These are phyloP conservation scores for Echeveria elegans DNA, from an alignment of 164 flowering plant genomes.

Conservation along the genomic window DNA sequence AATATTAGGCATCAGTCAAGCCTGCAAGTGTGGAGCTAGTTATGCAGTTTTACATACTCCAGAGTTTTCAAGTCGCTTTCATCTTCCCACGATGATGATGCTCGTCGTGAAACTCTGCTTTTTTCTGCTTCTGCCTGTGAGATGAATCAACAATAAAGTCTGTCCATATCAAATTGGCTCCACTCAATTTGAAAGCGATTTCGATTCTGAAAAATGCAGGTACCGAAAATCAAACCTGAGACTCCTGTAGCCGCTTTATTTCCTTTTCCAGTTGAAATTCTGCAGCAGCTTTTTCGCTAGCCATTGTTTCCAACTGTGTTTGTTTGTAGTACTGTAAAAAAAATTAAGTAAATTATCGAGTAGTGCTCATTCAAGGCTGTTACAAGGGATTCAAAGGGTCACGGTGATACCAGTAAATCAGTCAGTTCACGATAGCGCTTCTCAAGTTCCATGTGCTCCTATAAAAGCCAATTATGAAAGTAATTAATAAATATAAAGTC, in stretches of 20 bases:
- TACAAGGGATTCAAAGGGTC: not conserved
- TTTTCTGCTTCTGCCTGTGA: slow-evolving; percentile 85
- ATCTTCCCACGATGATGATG: slow-evolving; percentile 86
- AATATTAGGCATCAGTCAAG: not conserved
- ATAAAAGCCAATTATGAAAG: slow-evolving; percentile 12
- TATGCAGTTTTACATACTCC: slow-evolving; percentile 49
- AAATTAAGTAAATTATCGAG: slow-evolving; percentile 8
- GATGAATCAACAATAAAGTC: not conserved
- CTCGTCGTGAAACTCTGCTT: slow-evolving; percentile 63
- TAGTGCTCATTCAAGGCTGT: not conserved
- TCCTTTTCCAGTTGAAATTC: slow-evolving; percentile 97
- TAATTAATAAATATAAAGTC: slow-evolving; percentile 7
- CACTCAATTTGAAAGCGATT: not conserved
- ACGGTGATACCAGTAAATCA: slow-evolving; percentile 68
- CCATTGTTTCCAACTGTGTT: slow-evolving; percentile 95
- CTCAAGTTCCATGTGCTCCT: slow-evolving; percentile 99
- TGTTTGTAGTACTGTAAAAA: slow-evolving; percentile 81
- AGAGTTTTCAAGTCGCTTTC: slow-evolving; percentile 83
- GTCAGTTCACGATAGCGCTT: slow-evolving; percentile 94
- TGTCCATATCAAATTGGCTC: not conserved
- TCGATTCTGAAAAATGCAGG: slow-evolving; percentile 4
- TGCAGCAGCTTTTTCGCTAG: slow-evolving; percentile 96
- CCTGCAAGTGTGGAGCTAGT: not conserved
- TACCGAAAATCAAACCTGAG: slow-evolving; percentile 42
- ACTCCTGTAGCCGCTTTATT: slow-evolving; percentile 71